Conservation (phyloP, 2,329 filamentous ascomycete species). For the Xylaria sp. region DNA sequence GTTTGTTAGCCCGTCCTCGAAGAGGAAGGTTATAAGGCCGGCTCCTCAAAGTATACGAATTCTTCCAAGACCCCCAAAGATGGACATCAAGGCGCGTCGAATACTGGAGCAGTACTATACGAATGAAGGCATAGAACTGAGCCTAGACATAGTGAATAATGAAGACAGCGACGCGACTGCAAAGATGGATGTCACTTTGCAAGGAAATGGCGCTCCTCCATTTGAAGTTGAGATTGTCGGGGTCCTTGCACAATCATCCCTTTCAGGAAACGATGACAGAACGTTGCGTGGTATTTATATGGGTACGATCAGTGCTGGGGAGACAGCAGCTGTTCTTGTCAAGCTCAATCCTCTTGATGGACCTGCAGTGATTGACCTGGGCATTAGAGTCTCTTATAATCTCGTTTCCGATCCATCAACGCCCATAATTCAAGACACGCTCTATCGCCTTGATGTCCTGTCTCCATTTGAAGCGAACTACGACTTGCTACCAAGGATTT, state of each 20-base stretch:
- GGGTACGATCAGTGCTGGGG: slow-evolving; percentile 54
- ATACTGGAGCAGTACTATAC: slow-evolving; percentile 79
- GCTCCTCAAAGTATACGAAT: slow-evolving; percentile 69
- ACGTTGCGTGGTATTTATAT: slow-evolving; percentile 50
- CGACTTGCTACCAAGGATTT: slow-evolving; percentile 79
- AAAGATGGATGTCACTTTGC: slow-evolving; percentile 70
- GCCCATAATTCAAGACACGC: slow-evolving; percentile 74
- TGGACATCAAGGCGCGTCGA: slow-evolving; percentile 73
- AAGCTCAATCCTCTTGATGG: slow-evolving; percentile 55
- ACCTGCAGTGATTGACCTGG: slow-evolving; percentile 68
- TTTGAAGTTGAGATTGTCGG: slow-evolving; percentile 51
- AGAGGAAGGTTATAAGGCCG: slow-evolving; percentile 54
- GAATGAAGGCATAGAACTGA: slow-evolving; percentile 74
- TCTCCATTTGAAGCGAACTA: slow-evolving; percentile 92
- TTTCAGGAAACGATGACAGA: slow-evolving; percentile 48
- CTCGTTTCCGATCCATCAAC: slow-evolving; percentile 81
- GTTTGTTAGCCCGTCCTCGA: slow-evolving; percentile 53
- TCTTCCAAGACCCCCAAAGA: slow-evolving; percentile 87
- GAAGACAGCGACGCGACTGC: slow-evolving; percentile 81
- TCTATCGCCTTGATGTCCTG: slow-evolving; percentile 73
- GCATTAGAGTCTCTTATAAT: slow-evolving; percentile 77
- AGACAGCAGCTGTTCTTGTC: slow-evolving; percentile 53
- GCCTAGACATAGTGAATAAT: slow-evolving; percentile 76
- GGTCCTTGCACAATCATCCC: slow-evolving; percentile 42
- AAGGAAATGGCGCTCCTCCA: slow-evolving; percentile 60